Conservation (phyloP, 768 basidiomycete genomes). For the Rubroboletus pulcherrimus region DNA sequence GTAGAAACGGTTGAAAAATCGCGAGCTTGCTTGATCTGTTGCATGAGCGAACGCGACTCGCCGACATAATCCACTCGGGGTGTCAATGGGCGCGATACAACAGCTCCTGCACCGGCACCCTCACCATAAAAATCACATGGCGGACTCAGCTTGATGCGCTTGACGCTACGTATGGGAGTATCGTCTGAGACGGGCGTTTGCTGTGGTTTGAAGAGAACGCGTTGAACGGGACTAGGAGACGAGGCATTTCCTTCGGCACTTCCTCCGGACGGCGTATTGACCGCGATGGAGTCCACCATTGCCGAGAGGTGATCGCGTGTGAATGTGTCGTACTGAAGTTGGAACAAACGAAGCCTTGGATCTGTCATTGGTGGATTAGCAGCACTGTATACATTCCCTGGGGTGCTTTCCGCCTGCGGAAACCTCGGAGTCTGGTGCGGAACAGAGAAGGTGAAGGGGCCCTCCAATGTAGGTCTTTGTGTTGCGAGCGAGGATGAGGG, state of each 20-base stretch:
- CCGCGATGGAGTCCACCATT: slow-evolving; percentile 91
- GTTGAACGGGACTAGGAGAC: slow-evolving; percentile 42
- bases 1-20: slow-evolving; percentile 77
- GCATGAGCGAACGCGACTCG: slow-evolving; percentile 74
- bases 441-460: slow-evolving; percentile 74
- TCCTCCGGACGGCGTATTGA: slow-evolving; percentile 61
- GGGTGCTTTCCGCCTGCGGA: slow-evolving; percentile 65
- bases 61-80: slow-evolving; percentile 68
- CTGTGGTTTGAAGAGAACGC: slow-evolving; percentile 45
- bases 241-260: slow-evolving; percentile 43
- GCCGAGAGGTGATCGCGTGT: slow-evolving; percentile 92
- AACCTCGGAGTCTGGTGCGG: slow-evolving; percentile 40
- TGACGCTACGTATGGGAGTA: slow-evolving; percentile 67
- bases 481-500: slow-evolving; percentile 32
- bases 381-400: slow-evolving; percentile 26
- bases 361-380: slow-evolving; percentile 48
- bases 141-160: slow-evolving; percentile 77
- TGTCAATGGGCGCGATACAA: slow-evolving; percentile 46
- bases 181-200: slow-evolving; percentile 40
- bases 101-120: slow-evolving; percentile 43
- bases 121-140: slow-evolving; percentile 54
- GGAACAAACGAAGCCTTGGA: slow-evolving; percentile 80
- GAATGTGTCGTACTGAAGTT: slow-evolving; percentile 94
- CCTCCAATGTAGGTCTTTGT: slow-evolving; percentile 46
- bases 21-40: slow-evolving; percentile 72